These are phyloP conservation scores for Musa balbisiana DNA, from an alignment of 202 grass and related monocot species.

Conservation along the genomic window DNA sequence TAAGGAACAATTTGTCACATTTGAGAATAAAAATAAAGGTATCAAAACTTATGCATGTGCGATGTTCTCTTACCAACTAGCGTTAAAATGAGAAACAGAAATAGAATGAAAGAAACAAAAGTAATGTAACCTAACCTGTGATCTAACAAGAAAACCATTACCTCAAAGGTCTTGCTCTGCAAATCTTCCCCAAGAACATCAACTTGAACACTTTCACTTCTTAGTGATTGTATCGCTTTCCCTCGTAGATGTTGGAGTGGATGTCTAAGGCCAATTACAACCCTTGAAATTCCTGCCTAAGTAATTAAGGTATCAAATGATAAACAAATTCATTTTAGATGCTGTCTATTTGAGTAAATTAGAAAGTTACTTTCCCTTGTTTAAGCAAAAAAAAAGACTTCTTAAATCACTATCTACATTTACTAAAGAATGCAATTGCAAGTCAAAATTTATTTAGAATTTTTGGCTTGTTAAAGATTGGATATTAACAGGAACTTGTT, in stretches of 20 bases:
- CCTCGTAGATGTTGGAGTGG: constrained; percentile 76
- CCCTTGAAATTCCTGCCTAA: constrained; percentile 91
- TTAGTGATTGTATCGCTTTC: constrained; percentile 68
- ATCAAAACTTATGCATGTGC: neutral
- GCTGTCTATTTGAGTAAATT: neutral
- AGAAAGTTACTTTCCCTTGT: neutral
- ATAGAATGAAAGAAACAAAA: neutral
- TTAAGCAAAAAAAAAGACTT: neutral
- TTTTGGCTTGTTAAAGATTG: neutral
- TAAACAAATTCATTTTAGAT: neutral
- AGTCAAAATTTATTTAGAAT: neutral
- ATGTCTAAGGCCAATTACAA: constrained; percentile 75
- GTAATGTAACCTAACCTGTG: neutral
- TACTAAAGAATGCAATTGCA: neutral
- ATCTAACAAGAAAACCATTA: constrained; percentile 10
- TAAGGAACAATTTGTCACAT: neutral
- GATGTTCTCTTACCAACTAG: neutral
- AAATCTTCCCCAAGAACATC: constrained; percentile 85
- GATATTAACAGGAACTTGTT: too few relatives aligned
- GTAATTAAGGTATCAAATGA: constrained; percentile 16
- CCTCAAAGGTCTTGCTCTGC: constrained; percentile 57
- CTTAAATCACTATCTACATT: neutral
- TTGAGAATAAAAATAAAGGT: constrained; percentile 9
- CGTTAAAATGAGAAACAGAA: neutral
- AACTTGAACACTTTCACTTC: constrained; percentile 71